Percentiles rank a stretch among this genome's conserved stretches.
These are phyloP conservation scores for Trichophyton mentagrophytes DNA, from an alignment of 2,329 filamentous ascomycete genomes.

Conservation along the genomic window DNA sequence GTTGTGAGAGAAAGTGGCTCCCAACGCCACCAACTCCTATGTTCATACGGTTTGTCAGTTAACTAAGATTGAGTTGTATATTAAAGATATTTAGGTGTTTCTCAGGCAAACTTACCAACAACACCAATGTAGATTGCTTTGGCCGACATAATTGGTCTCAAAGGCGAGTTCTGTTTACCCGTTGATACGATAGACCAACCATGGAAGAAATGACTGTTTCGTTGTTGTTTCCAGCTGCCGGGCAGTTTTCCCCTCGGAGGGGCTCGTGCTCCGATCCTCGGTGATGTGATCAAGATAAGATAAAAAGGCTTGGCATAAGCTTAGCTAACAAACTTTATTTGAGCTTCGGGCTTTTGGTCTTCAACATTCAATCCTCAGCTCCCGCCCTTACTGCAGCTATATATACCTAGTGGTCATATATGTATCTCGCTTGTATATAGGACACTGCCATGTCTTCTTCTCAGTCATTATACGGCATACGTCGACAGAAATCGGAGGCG, in stretches of 20 bases:
- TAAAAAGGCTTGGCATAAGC: background rate
- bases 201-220: background rate
- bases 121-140: slow-evolving; percentile 32
- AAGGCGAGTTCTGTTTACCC: background rate
- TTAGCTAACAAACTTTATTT: background rate
- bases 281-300: slow-evolving; percentile 5
- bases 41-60: slow-evolving; percentile 6
- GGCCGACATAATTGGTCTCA: slow-evolving; percentile 18
- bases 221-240: background rate
- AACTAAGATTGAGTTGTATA: background rate
- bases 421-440: background rate
- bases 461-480: slow-evolving; percentile 57
- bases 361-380: background rate
- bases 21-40: slow-evolving; percentile 85
- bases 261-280: background rate
- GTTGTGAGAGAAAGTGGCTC: slow-evolving; percentile 76
- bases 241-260: background rate
- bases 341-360: background rate
- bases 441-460: background rate
- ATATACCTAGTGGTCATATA: background rate
- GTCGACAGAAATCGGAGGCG: slow-evolving; percentile 49
- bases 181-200: background rate
- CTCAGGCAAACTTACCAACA: slow-evolving; percentile 23
- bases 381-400: background rate
- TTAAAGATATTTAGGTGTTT: background rate